Evolutionary conservation across 2,329 filamentous ascomycete species (phyloP).

Genomic region (Plenodomus tracheiphilus): DNA sequence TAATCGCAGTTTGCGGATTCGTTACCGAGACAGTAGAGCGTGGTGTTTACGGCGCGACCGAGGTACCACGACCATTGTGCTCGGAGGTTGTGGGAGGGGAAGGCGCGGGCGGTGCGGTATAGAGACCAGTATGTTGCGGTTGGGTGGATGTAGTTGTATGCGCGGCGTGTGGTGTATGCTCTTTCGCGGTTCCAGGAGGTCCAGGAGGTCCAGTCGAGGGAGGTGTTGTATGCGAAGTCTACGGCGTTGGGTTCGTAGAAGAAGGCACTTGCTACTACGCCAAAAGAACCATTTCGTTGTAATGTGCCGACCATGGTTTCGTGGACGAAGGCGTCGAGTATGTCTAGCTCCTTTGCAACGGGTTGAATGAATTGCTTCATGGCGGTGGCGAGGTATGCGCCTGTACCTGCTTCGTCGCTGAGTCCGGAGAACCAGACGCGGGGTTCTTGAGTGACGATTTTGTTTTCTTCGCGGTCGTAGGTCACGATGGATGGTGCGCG

Average conservation of each 20-base stretch:
- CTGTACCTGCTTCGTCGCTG: conserved; percentile 63
- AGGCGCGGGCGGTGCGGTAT: conserved; percentile 58
- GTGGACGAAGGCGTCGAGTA: conserved; percentile 59
- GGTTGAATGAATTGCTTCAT: conserved; percentile 61
- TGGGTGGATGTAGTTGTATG: conserved; percentile 64
- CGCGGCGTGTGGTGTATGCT: conserved; percentile 54
- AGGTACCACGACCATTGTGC: conserved; percentile 60
- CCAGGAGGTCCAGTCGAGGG: conserved; percentile 56
- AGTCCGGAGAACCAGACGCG: conserved; percentile 64
- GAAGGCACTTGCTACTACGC: conserved; percentile 60
- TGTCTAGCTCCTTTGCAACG: conserved; percentile 52
- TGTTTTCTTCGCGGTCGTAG: conserved; percentile 51
- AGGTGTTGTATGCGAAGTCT: conserved; percentile 50
- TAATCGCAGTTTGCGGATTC: conserved; percentile 47
- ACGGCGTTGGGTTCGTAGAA: conserved; percentile 56
- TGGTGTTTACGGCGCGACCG: conserved; percentile 57
- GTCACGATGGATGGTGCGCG: conserved; percentile 60
- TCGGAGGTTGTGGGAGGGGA: conserved; percentile 49
- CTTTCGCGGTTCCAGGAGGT: conserved; percentile 55
- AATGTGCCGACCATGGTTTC: conserved; percentile 56
- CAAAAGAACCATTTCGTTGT: conserved; percentile 46
- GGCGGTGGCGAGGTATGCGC: conserved; percentile 58
- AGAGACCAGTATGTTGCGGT: conserved; percentile 61
- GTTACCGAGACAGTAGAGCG: conserved; percentile 44
- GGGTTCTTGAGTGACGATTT: conserved; percentile 49